Conservation (phyloP, 2,329 filamentous ascomycete genomes). For the Onygena corvina region DNA sequence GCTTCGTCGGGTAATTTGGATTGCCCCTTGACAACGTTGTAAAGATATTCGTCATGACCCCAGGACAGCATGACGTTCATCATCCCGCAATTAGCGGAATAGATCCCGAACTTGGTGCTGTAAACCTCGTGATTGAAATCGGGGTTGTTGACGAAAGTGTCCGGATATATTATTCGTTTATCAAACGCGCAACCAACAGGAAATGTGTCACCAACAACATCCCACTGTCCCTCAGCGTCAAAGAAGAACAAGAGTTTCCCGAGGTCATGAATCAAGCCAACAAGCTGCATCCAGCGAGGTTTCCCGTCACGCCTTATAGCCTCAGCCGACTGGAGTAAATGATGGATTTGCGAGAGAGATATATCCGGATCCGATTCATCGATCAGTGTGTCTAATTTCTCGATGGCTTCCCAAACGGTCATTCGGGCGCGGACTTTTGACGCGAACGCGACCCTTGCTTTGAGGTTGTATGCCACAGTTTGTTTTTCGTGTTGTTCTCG, state of each 20-base stretch:
- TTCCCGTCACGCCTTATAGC: slow-evolving; percentile 66
- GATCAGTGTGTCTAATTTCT: slow-evolving; percentile 82
- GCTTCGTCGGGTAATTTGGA: slow-evolving; percentile 66
- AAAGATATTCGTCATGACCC: slow-evolving; percentile 50
- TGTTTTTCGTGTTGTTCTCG: slow-evolving; percentile 47
- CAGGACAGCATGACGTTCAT: slow-evolving; percentile 83
- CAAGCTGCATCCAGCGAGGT: slow-evolving; percentile 26
- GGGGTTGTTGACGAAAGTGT: slow-evolving; percentile 60
- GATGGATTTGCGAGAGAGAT: slow-evolving; percentile 74
- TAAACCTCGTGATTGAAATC: slow-evolving; percentile 62
- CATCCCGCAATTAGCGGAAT: slow-evolving; percentile 63
- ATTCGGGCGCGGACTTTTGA: slow-evolving; percentile 59
- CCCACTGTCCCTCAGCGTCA: slow-evolving; percentile 80
- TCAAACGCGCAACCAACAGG: slow-evolving; percentile 43
- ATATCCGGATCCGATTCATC: slow-evolving; percentile 89
- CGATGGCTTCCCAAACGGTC: slow-evolving; percentile 84
- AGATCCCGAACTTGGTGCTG: slow-evolving; percentile 66
- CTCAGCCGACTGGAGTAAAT: slow-evolving; percentile 78
- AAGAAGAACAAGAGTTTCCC: slow-evolving; percentile 26
- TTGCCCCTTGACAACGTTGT: slow-evolving; percentile 76
- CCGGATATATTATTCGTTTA: slow-evolving; percentile 65
- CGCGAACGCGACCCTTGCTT: slow-evolving; percentile 62
- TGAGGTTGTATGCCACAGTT: slow-evolving; percentile 59
- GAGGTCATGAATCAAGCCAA: slow-evolving; percentile 28
- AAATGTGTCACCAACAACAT: slow-evolving; percentile 61